Evolutionary conservation across 2,329 filamentous ascomycete species (phyloP).

Genomic region (Dactylellina sp.): DNA sequence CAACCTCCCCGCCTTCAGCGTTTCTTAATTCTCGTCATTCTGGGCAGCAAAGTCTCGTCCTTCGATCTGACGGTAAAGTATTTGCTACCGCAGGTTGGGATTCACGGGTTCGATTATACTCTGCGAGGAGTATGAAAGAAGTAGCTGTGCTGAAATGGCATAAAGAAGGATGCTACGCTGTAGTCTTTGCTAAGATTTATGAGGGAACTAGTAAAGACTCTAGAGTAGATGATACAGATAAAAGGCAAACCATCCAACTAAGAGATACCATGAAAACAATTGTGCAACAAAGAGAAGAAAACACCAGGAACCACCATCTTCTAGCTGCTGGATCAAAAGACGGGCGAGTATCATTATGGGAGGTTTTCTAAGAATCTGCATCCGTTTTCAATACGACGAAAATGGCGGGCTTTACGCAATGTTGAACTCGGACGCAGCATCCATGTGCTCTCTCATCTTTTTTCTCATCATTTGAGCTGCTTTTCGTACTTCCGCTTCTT

Average conservation of each 20-base stretch:
- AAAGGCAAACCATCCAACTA: conserved; percentile 33
- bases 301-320: conserved; percentile 73
- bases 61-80: conserved; percentile 83
- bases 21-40: conserved; percentile 86
- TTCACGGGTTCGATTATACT: conserved; percentile 81
- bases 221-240: conserved; percentile 27
- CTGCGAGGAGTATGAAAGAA: conserved; percentile 81
- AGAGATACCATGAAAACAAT: conserved; percentile 12
- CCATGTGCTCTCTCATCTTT: conserved; percentile 69
- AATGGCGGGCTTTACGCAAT: conserved; percentile 67
- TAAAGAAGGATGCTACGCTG: conserved; percentile 83
- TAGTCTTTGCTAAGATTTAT: conserved; percentile 71
- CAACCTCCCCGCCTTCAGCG: conserved; percentile 81
- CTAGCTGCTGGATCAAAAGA: conserved; percentile 91
- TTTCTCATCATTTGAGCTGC: conserved; percentile 72
- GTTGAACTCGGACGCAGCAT: conserved; percentile 75
- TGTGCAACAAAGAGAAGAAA: conserved; percentile 13
- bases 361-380: conserved; percentile 76
- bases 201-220: conserved; percentile 63
- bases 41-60: conserved; percentile 82
- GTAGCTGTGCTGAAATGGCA: conserved; percentile 96
- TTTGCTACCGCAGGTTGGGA: conserved; percentile 97
- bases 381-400: neutral
- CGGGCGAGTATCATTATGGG: conserved; percentile 94
- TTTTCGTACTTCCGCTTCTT: conserved; percentile 60